Evolutionary conservation across 2,329 filamentous ascomycete genomes (phyloP).

Genomic region (Grosmannia serpens): DNA sequence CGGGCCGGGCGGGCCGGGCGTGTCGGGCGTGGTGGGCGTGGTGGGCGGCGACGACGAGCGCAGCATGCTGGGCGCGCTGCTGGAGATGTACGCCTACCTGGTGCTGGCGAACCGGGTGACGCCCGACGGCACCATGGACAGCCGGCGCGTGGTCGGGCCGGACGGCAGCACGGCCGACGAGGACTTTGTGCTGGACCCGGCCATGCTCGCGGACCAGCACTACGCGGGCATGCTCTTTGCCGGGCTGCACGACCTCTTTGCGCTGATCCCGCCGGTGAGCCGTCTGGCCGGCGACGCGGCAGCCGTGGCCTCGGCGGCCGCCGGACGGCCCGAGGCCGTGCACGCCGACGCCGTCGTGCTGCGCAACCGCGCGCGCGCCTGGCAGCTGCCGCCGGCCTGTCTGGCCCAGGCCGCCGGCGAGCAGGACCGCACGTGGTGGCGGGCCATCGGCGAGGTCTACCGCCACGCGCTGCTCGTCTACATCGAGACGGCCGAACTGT

Average conservation of each 20-base stretch:
- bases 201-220: constrained; percentile 7
- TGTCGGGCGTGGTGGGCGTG: not conserved
- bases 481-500: constrained; percentile 4
- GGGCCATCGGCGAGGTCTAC: constrained; percentile 11
- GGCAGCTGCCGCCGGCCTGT: constrained; percentile 9
- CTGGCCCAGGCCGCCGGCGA: constrained; percentile 4
- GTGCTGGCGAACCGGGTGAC: constrained; percentile 10
- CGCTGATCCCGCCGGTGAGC: constrained; percentile 9
- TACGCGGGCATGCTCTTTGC: constrained; percentile 11
- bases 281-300: constrained; percentile 5
- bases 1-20: not conserved
- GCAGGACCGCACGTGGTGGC: constrained; percentile 10
- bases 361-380: constrained; percentile 6
- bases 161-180: constrained; percentile 7
- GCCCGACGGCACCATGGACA: constrained; percentile 6
- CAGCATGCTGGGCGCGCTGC: constrained; percentile 8
- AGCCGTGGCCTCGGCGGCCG: not conserved
- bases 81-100: constrained; percentile 13
- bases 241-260: constrained; percentile 12
- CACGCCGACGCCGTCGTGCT: constrained; percentile 2
- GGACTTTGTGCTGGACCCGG: constrained; percentile 11
- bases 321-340: not conserved
- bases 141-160: not conserved
- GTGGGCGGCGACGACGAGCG: constrained; percentile 4
- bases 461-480: constrained; percentile 11